Base-by-base conservation (phyloP, 2,329 filamentous ascomycete species). In the Zelopaecilomyces penicillatus region DNA sequence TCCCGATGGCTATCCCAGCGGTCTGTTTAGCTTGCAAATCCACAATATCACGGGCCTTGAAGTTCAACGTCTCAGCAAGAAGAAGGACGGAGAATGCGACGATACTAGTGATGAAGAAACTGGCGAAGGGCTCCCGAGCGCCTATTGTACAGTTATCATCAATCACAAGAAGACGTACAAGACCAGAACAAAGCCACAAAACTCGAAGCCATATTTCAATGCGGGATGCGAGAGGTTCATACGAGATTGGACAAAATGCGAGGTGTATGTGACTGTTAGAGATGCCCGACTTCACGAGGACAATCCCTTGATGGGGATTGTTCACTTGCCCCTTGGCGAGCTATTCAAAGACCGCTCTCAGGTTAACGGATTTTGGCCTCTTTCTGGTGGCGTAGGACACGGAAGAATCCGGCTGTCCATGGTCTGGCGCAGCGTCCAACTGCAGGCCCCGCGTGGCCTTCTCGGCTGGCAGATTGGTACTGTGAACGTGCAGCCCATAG, bases 191-290 rank as follows among this genome's bases (percentile, higher is more conserved):
- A 88, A 89, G 62, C 84, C 85, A 1, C 86, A 87, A 65, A 87
- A 87, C 50, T 74, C 80, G 0, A 87, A 86, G 54, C 85, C 85
- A 0, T 88, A 87, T 61, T 88, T 85, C 69, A 88, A 88, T 51
- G 84, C 85, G 3, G 82, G 82, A 5, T 85, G 79, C 2, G 85
- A 89, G 59, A 75, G 82, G 5, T 86, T 87, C 50, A 72, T 88
- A 34, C 70, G 77, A 9, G 80, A 88, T 57, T 87, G 83, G 75
- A 70, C 68, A 11, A 77, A 73, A 9, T 75, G 80, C 2, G 83
- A 87, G 57, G 69, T 87, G 30, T 81, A 85, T 51, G 65, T 89
- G 30, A 71, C 75, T 1, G 82, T 87, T 2, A 74, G 82, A 8
- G 85, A 88, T 56, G 70, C 77, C 19, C 73, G 83, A 4, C 70